phyloP scores from a whole-genome alignment of 1,139 yeast genomes.

The Kodamaea alishanica region DNA sequence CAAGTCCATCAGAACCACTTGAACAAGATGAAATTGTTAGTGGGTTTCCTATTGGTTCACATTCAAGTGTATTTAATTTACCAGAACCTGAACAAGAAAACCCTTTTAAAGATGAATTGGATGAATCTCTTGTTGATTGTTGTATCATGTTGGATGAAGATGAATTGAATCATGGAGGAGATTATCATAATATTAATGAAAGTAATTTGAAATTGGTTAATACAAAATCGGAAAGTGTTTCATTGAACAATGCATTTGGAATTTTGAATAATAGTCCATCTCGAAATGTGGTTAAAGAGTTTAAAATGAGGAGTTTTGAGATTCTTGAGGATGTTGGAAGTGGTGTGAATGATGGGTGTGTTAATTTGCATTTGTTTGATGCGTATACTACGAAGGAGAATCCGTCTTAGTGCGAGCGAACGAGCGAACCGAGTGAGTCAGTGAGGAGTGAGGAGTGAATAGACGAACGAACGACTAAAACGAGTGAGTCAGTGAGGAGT shows the following conservation, averaged over 20 bases:
- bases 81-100: slow-evolving; percentile 33
- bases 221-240: slow-evolving; percentile 14
- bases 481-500: too few relatives aligned
- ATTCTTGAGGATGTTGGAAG: slow-evolving; percentile 65
- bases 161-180: slow-evolving; percentile 35
- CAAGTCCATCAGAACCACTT: neutral
- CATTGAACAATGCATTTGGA: slow-evolving; percentile 24
- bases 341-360: slow-evolving; percentile 60
- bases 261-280: slow-evolving; percentile 11
- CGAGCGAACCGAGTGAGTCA: too few relatives aligned
- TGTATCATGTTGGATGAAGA: slow-evolving; percentile 32
- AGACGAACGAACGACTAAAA: too few relatives aligned
- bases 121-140: slow-evolving; percentile 22
- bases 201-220: slow-evolving; percentile 23
- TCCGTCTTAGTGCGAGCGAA: slow-evolving; percentile 37
- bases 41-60: neutral
- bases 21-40: neutral
- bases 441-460: too few relatives aligned
- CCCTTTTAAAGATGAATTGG: slow-evolving; percentile 23
- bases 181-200: slow-evolving; percentile 30
- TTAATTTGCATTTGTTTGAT: slow-evolving; percentile 72
- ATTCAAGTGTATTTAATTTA: slow-evolving; percentile 28
- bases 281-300: slow-evolving; percentile 12
- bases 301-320: slow-evolving; percentile 50
- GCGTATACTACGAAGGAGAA: slow-evolving; percentile 68